Evolutionary conservation across 2,329 filamentous ascomycete genomes (phyloP).

Genomic region (Cordyceps fumosorosea): DNA sequence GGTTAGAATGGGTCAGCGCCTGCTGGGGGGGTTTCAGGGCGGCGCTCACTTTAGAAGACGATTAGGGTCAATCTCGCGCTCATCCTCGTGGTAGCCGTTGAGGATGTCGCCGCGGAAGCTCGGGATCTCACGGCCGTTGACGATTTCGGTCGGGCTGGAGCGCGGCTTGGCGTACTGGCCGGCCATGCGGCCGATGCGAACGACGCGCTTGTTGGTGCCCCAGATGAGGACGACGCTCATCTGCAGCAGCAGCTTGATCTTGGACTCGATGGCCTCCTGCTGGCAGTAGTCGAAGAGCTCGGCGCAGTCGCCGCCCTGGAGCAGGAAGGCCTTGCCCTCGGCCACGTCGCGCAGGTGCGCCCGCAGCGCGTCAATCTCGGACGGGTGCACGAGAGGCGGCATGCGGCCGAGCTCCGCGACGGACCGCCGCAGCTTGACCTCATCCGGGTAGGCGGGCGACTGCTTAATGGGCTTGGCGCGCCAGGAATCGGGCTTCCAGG

Average conservation of each 20-base stretch:
- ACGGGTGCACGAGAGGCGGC: constrained; percentile 72
- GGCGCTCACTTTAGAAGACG: constrained; percentile 62
- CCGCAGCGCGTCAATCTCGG: constrained; percentile 75
- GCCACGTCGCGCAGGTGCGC: constrained; percentile 78
- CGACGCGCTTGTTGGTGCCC: constrained; percentile 73
- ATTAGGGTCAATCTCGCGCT: constrained; percentile 73
- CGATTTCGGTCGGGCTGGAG: constrained; percentile 76
- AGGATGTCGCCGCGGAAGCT: constrained; percentile 94
- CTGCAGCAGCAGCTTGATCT: constrained; percentile 92
- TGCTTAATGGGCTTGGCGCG: constrained; percentile 74
- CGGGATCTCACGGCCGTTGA: constrained; percentile 74
- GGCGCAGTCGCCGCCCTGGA: constrained; percentile 95
- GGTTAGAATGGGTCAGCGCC: background rate
- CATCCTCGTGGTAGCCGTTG: constrained; percentile 75
- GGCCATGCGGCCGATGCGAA: constrained; percentile 91
- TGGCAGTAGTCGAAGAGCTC: constrained; percentile 97
- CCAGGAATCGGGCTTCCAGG: constrained; percentile 64
- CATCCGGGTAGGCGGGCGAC: constrained; percentile 61
- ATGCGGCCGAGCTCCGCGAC: constrained; percentile 59
- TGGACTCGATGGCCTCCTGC: constrained; percentile 82
- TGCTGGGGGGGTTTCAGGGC: background rate
- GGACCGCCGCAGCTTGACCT: constrained; percentile 50
- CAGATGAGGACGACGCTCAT: constrained; percentile 96
- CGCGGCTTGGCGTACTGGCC: constrained; percentile 96
- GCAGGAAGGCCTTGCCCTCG: constrained; percentile 80